Evolutionary conservation across 331 rosid genomes (phyloP).

Genomic region (Malus hybrid): DNA sequence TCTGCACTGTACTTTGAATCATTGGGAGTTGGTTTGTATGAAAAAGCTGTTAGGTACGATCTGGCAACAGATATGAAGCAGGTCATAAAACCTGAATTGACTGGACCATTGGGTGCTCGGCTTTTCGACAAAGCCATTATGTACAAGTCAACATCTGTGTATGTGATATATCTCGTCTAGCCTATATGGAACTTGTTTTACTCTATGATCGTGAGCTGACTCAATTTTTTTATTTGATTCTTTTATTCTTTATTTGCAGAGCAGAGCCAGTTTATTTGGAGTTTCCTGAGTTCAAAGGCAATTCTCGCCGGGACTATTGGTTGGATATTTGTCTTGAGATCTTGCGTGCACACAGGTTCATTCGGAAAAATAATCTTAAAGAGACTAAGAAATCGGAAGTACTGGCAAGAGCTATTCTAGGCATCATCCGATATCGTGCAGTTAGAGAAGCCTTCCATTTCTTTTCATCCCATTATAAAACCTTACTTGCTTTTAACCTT

Average conservation of each 20-base stretch:
- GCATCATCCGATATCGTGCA: conserved; percentile 68
- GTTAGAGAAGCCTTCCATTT: conserved; percentile 68
- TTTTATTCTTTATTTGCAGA: conserved; percentile 42
- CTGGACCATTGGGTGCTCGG: conserved; percentile 95
- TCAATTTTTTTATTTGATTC: conserved; percentile 14
- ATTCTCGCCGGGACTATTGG: conserved; percentile 87
- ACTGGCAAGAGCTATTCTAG: conserved; percentile 68
- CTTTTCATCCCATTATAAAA: conserved; percentile 57
- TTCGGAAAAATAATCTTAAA: conserved; percentile 55
- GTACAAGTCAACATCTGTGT: conserved; percentile 81
- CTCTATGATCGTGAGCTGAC: conserved; percentile 2
- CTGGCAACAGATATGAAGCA: conserved; percentile 68
- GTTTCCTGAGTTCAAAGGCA: conserved; percentile 87
- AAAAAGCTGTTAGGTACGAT: conserved; percentile 77
- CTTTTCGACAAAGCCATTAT: conserved; percentile 92
- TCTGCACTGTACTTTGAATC: conserved; percentile 84
- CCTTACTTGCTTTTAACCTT: conserved; percentile 72
- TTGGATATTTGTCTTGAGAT: conserved; percentile 83
- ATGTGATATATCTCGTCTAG: conserved; percentile 23
- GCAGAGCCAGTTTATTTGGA: conserved; percentile 86
- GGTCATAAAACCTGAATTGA: conserved; percentile 81
- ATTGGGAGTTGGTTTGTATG: conserved; percentile 77
- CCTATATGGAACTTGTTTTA: neutral
- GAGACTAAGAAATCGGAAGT: conserved; percentile 64
- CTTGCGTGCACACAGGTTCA: conserved; percentile 56